Conservation (phyloP, 73 alveolate species). For the Tetrahymena thermophila region DNA sequence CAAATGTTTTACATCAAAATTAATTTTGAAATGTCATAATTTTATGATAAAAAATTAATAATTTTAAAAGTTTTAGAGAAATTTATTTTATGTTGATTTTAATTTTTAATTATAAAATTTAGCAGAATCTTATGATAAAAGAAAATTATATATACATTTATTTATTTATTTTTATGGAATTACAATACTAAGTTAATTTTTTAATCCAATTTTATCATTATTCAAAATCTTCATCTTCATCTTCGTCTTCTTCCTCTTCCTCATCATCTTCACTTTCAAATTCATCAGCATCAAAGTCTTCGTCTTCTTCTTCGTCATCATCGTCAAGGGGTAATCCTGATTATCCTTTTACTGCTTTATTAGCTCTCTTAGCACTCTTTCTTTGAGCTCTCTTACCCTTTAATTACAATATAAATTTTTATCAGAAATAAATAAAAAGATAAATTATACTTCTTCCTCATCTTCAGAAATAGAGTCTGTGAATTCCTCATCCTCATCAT, state of each 20-base stretch:
- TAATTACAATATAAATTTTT: neutral
- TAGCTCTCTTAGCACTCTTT: neutral
- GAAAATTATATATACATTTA: neutral
- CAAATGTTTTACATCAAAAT: no score
- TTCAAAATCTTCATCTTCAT: slow-evolving; percentile 57
- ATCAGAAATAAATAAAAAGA: neutral
- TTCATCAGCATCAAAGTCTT: neutral
- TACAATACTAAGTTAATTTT: neutral
- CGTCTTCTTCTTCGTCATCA: neutral
- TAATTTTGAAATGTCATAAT: no score
- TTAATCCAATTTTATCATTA: neutral
- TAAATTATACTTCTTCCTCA: neutral
- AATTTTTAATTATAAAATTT: no score
- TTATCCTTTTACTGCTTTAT: neutral
- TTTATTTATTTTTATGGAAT: neutral
- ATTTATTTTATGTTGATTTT: no score
- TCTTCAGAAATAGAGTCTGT: neutral
- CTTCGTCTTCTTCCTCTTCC: slow-evolving; percentile 70
- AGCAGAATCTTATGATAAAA: neutral
- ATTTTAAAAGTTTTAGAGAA: no score
- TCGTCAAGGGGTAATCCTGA: neutral
- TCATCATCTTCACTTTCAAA: slow-evolving; percentile 27
- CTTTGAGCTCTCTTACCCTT: neutral
- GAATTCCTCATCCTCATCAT: slow-evolving; percentile 25
- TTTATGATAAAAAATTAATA: no score